Percentiles rank a stretch among this genome's conserved stretches.
phyloP scores from a whole-genome alignment of 352 stramenopile species.

The Elongisporangium senticosum region DNA sequence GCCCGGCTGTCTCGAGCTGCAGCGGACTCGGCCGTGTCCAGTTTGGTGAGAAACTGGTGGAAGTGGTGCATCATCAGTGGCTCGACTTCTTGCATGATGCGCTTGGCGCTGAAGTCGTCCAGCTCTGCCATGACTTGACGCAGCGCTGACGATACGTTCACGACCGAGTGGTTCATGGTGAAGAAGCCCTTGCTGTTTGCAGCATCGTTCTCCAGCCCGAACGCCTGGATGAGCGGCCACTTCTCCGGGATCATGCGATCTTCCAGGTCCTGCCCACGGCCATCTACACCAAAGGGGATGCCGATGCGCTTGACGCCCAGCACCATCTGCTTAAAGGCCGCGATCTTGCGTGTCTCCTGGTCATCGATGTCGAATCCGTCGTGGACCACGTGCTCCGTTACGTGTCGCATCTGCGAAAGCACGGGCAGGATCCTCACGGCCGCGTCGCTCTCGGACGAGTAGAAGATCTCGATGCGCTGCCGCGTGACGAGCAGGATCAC shows the following conservation, averaged over 20 bases:
- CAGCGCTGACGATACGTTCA: conserved; percentile 45
- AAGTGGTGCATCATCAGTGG: conserved; percentile 56
- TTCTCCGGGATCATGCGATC: conserved; percentile 64
- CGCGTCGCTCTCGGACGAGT: conserved; percentile 60
- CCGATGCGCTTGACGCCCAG: conserved; percentile 34
- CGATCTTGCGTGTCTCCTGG: conserved; percentile 63
- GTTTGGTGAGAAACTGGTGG: conserved; percentile 55
- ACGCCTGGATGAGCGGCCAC: conserved; percentile 73
- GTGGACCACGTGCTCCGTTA: conserved; percentile 58
- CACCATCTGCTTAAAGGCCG: conserved; percentile 63
- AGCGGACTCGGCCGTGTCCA: conserved; percentile 56
- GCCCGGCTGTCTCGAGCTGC: conserved; percentile 29
- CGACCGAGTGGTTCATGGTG: conserved; percentile 64
- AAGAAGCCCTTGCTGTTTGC: conserved; percentile 51
- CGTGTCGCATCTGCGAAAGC: conserved; percentile 61
- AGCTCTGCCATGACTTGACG: conserved; percentile 32
- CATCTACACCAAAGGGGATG: conserved; percentile 44
- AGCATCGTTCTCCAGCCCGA: conserved; percentile 34
- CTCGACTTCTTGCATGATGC: conserved; percentile 44
- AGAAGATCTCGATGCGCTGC: conserved; percentile 42
- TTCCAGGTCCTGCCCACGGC: conserved; percentile 21
- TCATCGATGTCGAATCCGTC: conserved; percentile 65
- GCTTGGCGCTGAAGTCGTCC: conserved; percentile 49
- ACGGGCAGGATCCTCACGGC: conserved; percentile 54
- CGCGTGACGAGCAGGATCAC: conserved; percentile 53